phyloP scores from a whole-genome alignment of 305 asterid species.

The Withania somnifera region DNA sequence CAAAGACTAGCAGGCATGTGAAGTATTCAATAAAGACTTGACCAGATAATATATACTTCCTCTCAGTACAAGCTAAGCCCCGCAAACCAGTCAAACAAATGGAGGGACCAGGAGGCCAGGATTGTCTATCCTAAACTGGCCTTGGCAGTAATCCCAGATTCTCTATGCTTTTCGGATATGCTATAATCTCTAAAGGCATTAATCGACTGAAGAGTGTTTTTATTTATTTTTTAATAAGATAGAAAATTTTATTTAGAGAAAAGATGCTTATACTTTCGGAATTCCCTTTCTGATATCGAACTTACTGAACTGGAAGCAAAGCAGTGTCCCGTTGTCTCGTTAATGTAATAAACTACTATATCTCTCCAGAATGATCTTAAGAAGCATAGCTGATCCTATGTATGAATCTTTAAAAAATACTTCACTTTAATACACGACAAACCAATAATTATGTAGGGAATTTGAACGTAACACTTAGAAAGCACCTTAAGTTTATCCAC shows the following conservation, averaged over 20 bases:
- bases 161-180: not conserved
- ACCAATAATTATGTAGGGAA: not conserved
- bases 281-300: not conserved
- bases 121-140: not conserved
- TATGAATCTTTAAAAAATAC: not conserved
- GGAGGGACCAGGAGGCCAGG: not conserved
- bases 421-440: not conserved
- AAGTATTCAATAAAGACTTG: not conserved
- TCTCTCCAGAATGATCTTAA: not conserved
- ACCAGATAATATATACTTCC: not conserved
- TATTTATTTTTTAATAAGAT: not conserved
- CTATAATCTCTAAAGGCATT: not conserved
- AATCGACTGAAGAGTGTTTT: not conserved
- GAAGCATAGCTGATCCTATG: not conserved
- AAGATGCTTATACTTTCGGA: not conserved
- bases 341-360: not conserved
- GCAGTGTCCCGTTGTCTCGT: not conserved
- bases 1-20: not conserved
- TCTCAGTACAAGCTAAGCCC: not conserved
- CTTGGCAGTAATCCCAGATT: not conserved
- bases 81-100: not conserved
- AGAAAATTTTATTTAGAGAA: not conserved
- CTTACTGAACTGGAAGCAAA: not conserved
- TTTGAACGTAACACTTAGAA: not conserved
- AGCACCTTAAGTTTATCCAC: not conserved